Conservation (phyloP, 371 early-diverging fungal genomes). For the Apophysomyces elegans region DNA sequence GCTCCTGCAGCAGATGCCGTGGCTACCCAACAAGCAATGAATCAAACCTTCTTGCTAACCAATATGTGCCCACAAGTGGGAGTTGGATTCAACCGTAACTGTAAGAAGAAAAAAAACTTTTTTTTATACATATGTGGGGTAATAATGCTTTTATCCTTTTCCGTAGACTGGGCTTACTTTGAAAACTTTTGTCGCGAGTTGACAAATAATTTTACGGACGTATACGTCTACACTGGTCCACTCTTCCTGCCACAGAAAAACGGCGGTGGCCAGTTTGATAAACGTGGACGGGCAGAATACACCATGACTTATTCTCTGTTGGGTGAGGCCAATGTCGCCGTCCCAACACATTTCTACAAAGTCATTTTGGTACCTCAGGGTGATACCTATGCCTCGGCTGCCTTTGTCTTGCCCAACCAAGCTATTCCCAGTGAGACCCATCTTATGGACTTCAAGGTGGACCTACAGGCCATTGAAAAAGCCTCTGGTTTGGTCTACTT, state of each 20-base stretch:
- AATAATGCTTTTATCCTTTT: not conserved
- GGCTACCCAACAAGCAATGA: conserved; percentile 63
- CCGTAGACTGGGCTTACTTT: conserved; percentile 74
- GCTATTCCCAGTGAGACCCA: conserved; percentile 61
- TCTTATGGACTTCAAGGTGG: conserved; percentile 68
- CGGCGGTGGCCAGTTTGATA: conserved; percentile 42
- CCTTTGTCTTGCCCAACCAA: conserved; percentile 87
- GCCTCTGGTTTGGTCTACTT: conserved; percentile 79
- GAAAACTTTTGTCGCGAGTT: conserved; percentile 75
- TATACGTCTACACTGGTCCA: conserved; percentile 80
- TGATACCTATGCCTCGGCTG: conserved; percentile 53
- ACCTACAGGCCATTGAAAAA: conserved; percentile 71
- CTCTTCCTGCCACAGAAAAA: conserved; percentile 70
- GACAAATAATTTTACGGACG: conserved; percentile 64
- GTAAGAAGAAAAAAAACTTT: conserved; percentile 25
- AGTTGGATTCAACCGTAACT: conserved; percentile 79
- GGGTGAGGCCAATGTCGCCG: conserved; percentile 78
- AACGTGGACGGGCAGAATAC: conserved; percentile 18
- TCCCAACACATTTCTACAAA: conserved; percentile 94
- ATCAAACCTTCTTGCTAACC: conserved; percentile 74
- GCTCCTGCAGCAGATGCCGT: conserved; percentile 80
- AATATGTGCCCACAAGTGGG: conserved; percentile 86
- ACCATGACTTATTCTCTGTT: conserved; percentile 68
- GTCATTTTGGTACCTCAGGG: conserved; percentile 59
- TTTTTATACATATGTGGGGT: too few relatives aligned